Percentiles rank a stretch among this genome's conserved stretches.
phyloP scores from a whole-genome alignment of 768 basidiomycete genomes.

The Tubosaeta sp. region DNA sequence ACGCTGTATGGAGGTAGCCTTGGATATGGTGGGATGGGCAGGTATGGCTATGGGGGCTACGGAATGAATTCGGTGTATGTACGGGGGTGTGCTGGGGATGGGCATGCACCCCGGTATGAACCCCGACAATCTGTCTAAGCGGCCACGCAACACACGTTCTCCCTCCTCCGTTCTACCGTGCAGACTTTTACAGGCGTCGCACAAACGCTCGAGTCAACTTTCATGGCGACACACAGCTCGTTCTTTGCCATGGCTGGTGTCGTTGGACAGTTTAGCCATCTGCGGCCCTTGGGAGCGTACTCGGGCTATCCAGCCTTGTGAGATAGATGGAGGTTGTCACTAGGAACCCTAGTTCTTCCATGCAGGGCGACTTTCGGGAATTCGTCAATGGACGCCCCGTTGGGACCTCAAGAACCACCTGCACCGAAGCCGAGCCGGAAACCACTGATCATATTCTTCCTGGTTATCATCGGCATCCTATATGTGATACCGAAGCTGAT shows the following conservation, averaged over 20 bases:
- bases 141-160: slow-evolving; percentile 89
- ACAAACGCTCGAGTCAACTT: slow-evolving; percentile 96
- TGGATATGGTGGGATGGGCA: slow-evolving; percentile 42
- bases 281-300: slow-evolving; percentile 91
- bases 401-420: slow-evolving; percentile 38
- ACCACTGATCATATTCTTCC: slow-evolving; percentile 88
- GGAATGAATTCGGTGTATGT: slow-evolving; percentile 53
- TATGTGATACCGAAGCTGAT: slow-evolving; percentile 92
- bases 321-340: slow-evolving; percentile 72
- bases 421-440: slow-evolving; percentile 74
- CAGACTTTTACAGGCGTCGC: slow-evolving; percentile 93
- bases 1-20: slow-evolving; percentile 30
- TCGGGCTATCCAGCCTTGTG: slow-evolving; percentile 86
- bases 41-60: slow-evolving; percentile 41
- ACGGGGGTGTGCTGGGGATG: slow-evolving; percentile 36
- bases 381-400: slow-evolving; percentile 67
- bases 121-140: slow-evolving; percentile 57
- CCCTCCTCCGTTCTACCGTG: slow-evolving; percentile 90
- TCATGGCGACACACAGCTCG: slow-evolving; percentile 93
- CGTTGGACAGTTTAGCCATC: slow-evolving; percentile 88
- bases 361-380: slow-evolving; percentile 69
- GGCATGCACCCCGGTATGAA: slow-evolving; percentile 40
- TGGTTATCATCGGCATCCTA: slow-evolving; percentile 90
- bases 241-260: slow-evolving; percentile 98
- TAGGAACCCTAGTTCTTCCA: slow-evolving; percentile 39